A percentile compares a stretch with the other conserved stretches of the same genome.
Conservation (phyloP, 192 early-diverging fungal genomes). For the Coemansia sp. region DNA sequence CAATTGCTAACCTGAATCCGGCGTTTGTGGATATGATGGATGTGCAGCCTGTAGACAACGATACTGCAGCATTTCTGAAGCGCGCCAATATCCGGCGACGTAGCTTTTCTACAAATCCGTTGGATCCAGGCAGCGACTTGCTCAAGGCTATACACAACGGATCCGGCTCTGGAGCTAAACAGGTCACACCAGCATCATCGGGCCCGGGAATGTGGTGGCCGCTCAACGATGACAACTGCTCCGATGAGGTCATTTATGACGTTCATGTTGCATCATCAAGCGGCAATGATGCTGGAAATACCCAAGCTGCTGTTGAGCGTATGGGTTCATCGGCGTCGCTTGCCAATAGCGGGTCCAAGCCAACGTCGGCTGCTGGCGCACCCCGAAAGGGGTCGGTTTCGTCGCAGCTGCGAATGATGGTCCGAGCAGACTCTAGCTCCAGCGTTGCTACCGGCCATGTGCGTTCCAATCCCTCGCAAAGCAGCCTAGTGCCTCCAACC, state of each 20-base stretch:
- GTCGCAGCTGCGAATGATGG: slow-evolving; percentile 48
- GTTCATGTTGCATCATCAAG: slow-evolving; percentile 34
- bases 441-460: slow-evolving; percentile 1
- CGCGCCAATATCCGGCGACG: slow-evolving; percentile 44
- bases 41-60: slow-evolving; percentile 45
- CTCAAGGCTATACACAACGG: slow-evolving; percentile 20
- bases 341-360: slow-evolving; percentile 6
- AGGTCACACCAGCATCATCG: slow-evolving; percentile 6
- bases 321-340: slow-evolving; percentile 34
- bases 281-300: slow-evolving; percentile 2
- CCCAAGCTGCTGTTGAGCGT: slow-evolving; percentile 15
- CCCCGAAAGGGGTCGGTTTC: slow-evolving; percentile 47
- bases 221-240: slow-evolving; percentile 52
- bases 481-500: slow-evolving; percentile 16
- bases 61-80: slow-evolving; percentile 32
- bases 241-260: slow-evolving; percentile 45
- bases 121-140: slow-evolving; percentile 29
- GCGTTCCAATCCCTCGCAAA: slow-evolving; percentile 18
- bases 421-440: slow-evolving; percentile 23
- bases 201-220: slow-evolving; percentile 56
- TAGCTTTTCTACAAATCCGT: slow-evolving; percentile 39
- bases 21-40: slow-evolving; percentile 55
- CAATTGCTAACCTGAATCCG: slow-evolving; percentile 39
- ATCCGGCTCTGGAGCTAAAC: not conserved
- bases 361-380: slow-evolving; percentile 14